Evolutionary conservation across 2,329 filamentous ascomycete species (phyloP).

Genomic region (Hortaea werneckii): DNA sequence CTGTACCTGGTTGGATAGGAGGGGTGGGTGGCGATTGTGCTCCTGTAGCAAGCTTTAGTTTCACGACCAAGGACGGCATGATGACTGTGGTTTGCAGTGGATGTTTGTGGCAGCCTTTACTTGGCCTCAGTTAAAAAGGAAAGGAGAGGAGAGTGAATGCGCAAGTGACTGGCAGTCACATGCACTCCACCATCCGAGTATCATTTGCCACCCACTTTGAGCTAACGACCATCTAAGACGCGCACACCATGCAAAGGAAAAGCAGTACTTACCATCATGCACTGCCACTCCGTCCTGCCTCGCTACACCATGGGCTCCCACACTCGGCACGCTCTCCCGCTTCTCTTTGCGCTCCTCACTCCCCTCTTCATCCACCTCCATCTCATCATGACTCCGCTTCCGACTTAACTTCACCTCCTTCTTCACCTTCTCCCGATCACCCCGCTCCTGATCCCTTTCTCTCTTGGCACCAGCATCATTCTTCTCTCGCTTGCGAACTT

Average conservation of each 20-base stretch:
- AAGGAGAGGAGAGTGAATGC: too few relatives aligned
- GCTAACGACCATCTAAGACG: too few relatives aligned
- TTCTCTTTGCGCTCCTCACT: constrained; percentile 65
- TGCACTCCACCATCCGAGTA: too few relatives aligned
- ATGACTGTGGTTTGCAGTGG: too few relatives aligned
- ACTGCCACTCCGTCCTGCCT: constrained; percentile 54
- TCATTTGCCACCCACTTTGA: too few relatives aligned
- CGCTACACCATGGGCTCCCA: constrained; percentile 53
- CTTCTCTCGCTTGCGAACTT: constrained; percentile 19
- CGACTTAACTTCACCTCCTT: constrained; percentile 17
- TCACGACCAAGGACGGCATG: not conserved
- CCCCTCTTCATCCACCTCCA: constrained; percentile 36
- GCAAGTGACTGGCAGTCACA: too few relatives aligned
- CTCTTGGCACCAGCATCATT: constrained; percentile 11
- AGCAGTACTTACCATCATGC: constrained; percentile 43
- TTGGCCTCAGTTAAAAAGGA: too few relatives aligned
- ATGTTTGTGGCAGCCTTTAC: too few relatives aligned
- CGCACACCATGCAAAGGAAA: not conserved
- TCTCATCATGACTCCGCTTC: constrained; percentile 24
- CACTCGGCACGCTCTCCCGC: constrained; percentile 50
- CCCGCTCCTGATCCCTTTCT: constrained; percentile 17
- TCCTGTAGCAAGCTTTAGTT: constrained; percentile 13
- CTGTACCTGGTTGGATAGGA: constrained; percentile 19
- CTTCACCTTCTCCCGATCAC: constrained; percentile 13
- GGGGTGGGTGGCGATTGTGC: constrained; percentile 23